Base-by-base conservation (phyloP, 2,329 filamentous ascomycete genomes). In the Blastomyces gilchristii region DNA sequence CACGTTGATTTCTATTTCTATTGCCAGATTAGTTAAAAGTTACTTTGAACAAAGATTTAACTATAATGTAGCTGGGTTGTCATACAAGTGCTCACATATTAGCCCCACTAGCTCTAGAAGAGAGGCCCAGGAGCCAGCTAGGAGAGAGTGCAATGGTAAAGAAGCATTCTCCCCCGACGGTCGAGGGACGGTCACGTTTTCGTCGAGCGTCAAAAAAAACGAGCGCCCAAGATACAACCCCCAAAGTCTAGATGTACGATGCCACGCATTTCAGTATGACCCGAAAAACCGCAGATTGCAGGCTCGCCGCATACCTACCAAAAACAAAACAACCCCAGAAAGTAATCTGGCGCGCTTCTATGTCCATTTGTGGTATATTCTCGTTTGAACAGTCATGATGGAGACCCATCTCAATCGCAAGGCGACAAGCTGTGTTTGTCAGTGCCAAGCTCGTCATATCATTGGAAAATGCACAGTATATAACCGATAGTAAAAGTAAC, bases 361-460 rank as follows among this genome's bases (percentile, higher is more conserved):
- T 56, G 28, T 66, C 66, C 37, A 62, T 59, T 16, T 56, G 60
- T 39, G 63, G 47, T 6, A 64, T 53, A 18, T 63, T 61, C 12
- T 63, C 37, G 34, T 65, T 63, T n/a, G 56, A 56, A 34, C 22
- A 34, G 53, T 63, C 63, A 14, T 63, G 65, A 58, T 67, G 66
- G 28, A 67, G 60, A n/a, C 65, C 66, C 41, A 67, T 50, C 50
- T 67, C 65, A 18, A 66, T 53, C 6, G 66, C 66, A 45, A 67
- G 56, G 18, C 64, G 59, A 47, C 66, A 66, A 34, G 66, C 66
- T 58, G 63, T 60, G 9, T 62, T 65, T 60, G 66, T 63, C n/a
- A 66, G 57, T 37, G 65, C 52, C 66, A 65, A 66, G 52, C 66
- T 65, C 45, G 65, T 66, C 41, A 65, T 67, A 58, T 67, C 66